Conservation (phyloP, 768 basidiomycete species). For the Collybiopsis luxurians region DNA sequence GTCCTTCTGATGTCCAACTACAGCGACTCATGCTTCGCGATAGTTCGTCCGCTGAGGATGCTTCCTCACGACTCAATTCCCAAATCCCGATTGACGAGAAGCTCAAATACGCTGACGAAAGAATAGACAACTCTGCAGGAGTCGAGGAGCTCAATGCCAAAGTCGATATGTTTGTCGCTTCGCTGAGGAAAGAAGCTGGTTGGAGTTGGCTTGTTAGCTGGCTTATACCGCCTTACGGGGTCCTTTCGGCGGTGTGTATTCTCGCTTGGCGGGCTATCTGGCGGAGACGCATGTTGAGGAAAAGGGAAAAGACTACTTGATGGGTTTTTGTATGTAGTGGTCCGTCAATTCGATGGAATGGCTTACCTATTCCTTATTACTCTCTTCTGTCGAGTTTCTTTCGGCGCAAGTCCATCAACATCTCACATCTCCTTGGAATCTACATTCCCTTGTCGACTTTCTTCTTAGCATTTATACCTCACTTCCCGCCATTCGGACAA, state of each 20-base stretch:
- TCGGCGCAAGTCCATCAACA: too few relatives aligned
- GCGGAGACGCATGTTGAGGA: conserved; percentile 17
- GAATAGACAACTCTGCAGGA: conserved; percentile 88
- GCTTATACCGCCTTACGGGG: conserved; percentile 53
- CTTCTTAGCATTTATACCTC: too few relatives aligned
- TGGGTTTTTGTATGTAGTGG: too few relatives aligned
- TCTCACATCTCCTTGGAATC: too few relatives aligned
- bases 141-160: conserved; percentile 58
- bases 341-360: too few relatives aligned
- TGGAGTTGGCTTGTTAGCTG: conserved; percentile 63
- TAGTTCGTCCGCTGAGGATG: conserved; percentile 59
- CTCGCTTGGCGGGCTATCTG: conserved; percentile 1
- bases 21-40: conserved; percentile 81
- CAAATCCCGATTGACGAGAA: conserved; percentile 83
- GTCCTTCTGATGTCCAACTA: conserved; percentile 81
- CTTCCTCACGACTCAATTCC: conserved; percentile 68
- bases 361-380: too few relatives aligned
- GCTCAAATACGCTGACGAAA: conserved; percentile 77
- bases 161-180: conserved; percentile 46
- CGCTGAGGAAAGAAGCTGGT: conserved; percentile 44
- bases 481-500: too few relatives aligned
- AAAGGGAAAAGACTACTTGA: neutral
- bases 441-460: too few relatives aligned
- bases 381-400: too few relatives aligned
- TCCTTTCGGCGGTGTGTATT: conserved; percentile 39